A percentile compares a stretch with the other conserved stretches of the same genome.
Evolutionary conservation across 306 rosid genomes (phyloP).

Genomic region (Begonia loranthoides): DNA sequence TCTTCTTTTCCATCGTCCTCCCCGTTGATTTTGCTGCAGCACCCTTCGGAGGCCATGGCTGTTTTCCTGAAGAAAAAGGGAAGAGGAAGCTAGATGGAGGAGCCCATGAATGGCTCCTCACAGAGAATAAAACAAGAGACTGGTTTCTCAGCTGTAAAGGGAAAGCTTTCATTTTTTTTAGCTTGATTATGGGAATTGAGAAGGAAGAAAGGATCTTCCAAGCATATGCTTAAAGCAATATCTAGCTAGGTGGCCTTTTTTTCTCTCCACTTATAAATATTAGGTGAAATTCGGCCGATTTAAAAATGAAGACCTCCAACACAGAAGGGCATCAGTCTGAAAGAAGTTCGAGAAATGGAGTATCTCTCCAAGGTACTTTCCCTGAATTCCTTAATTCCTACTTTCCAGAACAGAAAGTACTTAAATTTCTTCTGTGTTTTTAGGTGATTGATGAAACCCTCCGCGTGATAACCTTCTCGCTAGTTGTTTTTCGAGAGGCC

Average conservation of each 20-base stretch:
- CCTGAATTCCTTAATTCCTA: no score
- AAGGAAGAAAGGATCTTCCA: conserved; percentile 9
- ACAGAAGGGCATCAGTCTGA: conserved; percentile 27
- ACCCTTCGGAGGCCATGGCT: neutral
- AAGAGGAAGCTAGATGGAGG: neutral
- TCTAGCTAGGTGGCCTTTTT: conserved; percentile 10
- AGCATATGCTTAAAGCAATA: conserved; percentile 15
- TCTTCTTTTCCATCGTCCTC: neutral
- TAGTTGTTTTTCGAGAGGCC: no score
- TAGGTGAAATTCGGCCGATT: no score
- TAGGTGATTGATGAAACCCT: no score
- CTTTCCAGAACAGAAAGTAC: no score
- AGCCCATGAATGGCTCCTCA: neutral
- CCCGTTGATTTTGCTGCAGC: neutral
- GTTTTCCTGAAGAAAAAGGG: neutral
- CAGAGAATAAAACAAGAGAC: neutral
- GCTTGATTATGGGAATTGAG: neutral
- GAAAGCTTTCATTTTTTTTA: neutral
- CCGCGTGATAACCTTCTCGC: no score
- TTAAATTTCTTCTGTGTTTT: no score
- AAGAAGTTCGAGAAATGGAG: no score
- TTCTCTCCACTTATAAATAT: conserved; percentile 5
- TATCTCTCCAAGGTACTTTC: no score
- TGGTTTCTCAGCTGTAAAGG: neutral
- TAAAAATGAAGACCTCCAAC: conserved; percentile 48